phyloP scores from a whole-genome alignment of 2,329 filamentous ascomycete genomes.

The Talaromyces sp. region DNA sequence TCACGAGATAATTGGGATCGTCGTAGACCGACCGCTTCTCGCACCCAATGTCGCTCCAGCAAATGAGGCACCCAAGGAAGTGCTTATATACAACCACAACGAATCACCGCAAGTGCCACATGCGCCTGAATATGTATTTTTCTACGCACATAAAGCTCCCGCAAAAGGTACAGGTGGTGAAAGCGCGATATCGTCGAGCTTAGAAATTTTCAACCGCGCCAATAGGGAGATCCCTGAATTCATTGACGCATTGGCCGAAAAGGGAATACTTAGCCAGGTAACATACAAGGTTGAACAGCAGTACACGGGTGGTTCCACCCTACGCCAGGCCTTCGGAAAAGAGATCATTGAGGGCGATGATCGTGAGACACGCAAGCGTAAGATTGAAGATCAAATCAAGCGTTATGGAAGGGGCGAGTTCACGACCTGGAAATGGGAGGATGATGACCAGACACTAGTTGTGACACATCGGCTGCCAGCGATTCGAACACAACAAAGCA shows the following conservation, averaged over 20 bases:
- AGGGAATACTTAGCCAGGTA: slow-evolving; percentile 32
- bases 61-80: slow-evolving; percentile 49
- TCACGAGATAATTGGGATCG: slow-evolving; percentile 53
- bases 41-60: slow-evolving; percentile 48
- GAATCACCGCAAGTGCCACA: slow-evolving; percentile 52
- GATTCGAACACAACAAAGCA: slow-evolving; percentile 48
- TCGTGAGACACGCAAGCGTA: slow-evolving; percentile 38
- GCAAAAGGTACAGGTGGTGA: slow-evolving; percentile 34
- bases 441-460: slow-evolving; percentile 37
- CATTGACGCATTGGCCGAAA: slow-evolving; percentile 41
- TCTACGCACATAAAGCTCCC: slow-evolving; percentile 42
- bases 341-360: slow-evolving; percentile 46
- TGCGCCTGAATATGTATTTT: slow-evolving; percentile 52
- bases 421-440: slow-evolving; percentile 50
- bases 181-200: slow-evolving; percentile 48
- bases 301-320: slow-evolving; percentile 48
- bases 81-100: slow-evolving; percentile 52
- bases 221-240: slow-evolving; percentile 49
- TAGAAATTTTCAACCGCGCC: slow-evolving; percentile 47
- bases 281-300: slow-evolving; percentile 46
- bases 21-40: slow-evolving; percentile 45
- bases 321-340: slow-evolving; percentile 49
- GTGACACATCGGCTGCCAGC: slow-evolving; percentile 47
- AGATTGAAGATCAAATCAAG: slow-evolving; percentile 42
- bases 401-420: slow-evolving; percentile 46